Evolutionary conservation across 192 early-diverging fungal genomes (phyloP), one percentile per base, ranked within the genome.

Genomic region (Entomortierella chlamydospora): DNA sequence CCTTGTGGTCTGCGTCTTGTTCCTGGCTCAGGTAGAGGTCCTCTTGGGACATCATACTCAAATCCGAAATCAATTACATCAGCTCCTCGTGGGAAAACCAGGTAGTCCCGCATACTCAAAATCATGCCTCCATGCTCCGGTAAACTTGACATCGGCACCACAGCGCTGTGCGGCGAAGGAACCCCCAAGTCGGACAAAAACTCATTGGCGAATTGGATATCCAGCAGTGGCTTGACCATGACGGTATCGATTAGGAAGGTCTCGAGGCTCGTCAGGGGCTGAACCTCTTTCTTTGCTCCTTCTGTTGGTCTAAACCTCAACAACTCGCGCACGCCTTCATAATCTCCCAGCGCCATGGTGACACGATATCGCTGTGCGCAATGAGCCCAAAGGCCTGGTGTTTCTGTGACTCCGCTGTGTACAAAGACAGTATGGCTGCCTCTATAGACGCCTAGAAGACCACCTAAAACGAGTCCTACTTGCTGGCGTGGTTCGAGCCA

Each of bases 401-500:
- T 73, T 18, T 90, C 90, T 63, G 89, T 83, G 29, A 89, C 85
- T 9, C 79, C 72, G 51, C 89, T 90, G 79, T 85, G 87, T 18
- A 91, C 68, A 78, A 90, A 91, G 4, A 95, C 64, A 1, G 89
- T 88, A 43, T 88, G 86, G 72, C 90, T 89, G 10, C 95, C 95
- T 41, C 85, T 83, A 83, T 84, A 95, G 47, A 93, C 88, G 10
- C 90, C 90, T 58, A 87, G 81, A 12, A 96, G 78, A 8, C 86
- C 84, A 26, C 91, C 87, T 15, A 90, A 79, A 1, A 93, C 83
- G 20, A 96, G 76, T 8, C 95, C 95, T 43, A 93, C 82, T 63
- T 95, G 93, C 61, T 95, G 93, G 8, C 95, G 85, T 10, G 94
- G 92, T 59, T 96, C 95, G 26, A 95, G 82, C 81, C 90, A 89